Evolutionary conservation across 257 asterid genomes (phyloP), one percentile per base, ranked within the genome.

Genomic region (Solanum peruvianum): DNA sequence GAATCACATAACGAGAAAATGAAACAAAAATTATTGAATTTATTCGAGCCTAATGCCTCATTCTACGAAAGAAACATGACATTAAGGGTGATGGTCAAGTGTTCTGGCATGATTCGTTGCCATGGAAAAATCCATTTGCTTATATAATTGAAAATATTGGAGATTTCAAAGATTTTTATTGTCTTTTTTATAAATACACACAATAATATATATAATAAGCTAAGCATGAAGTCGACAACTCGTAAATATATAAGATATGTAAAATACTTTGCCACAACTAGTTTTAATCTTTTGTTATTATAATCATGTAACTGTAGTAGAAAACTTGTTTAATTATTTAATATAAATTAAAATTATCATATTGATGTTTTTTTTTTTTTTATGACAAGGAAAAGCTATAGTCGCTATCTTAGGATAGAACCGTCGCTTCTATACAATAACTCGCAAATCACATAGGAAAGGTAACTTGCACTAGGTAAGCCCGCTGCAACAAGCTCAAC

Each of bases 1-100:
- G 0, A 23, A 10, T n/a, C 13, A 56, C 7, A 1, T 56, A 10
- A 0, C 0, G 7, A 10, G 7, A 25, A 0, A 64, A 11, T 4
- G 1, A 64, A 11, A n/a, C 1, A n/a, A 64, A 64, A 64, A 0
- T 64, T 25, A 25, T 64, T 64, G 5, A 0, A 1, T 64, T 25
- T 25, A 12, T 62, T 62, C 35, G 2, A 25, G 3, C 3, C 23
- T 15, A 49, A 49, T 3, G 3, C 33, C 39, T 29, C 1, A 27
- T 27, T 41, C 35, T 12, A 25, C 3, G n/a, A 25, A 2, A 14
- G 23, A 14, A 2, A 14, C 37, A 9, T 5, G 15, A 11, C 52
- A 13, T n/a, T 62, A 77, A 25, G 23, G 47, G 62, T 77, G n/a
- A 77, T 25, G 35, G 16, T 41, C n/a, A 42, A 76, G 37, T 77